phyloP scores from a whole-genome alignment of 2,329 filamentous ascomycete genomes.

The Zelopaecilomyces penicillatus region DNA sequence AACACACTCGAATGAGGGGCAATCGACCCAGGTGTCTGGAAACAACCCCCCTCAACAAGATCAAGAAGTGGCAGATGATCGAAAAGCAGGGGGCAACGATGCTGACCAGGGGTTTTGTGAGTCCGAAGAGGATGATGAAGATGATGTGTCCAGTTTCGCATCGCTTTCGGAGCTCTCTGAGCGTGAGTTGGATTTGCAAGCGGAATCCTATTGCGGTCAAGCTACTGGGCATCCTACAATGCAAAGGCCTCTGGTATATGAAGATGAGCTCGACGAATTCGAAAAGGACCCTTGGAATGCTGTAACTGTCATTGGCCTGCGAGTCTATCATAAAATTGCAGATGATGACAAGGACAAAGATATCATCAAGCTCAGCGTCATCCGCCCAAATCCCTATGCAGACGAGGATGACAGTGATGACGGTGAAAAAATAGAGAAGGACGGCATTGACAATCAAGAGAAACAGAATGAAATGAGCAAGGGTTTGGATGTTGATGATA shows the following conservation, averaged over 20 bases:
- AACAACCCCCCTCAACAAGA: not conserved
- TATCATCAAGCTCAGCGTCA: slow-evolving; percentile 30
- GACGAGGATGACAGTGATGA: slow-evolving; percentile 16
- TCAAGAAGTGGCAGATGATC: not conserved
- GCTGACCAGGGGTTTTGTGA: slow-evolving; percentile 7
- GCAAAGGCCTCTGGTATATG: slow-evolving; percentile 2
- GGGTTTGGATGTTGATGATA: slow-evolving; percentile 37
- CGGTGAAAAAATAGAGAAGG: slow-evolving; percentile 14
- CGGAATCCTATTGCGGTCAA: slow-evolving; percentile 14
- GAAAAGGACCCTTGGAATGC: slow-evolving; percentile 55
- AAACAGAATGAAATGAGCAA: slow-evolving; percentile 14
- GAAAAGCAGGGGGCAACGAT: slow-evolving; percentile 2
- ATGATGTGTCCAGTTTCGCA: slow-evolving; percentile 17
- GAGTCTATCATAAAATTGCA: slow-evolving; percentile 48
- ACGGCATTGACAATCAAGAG: slow-evolving; percentile 9
- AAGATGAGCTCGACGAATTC: slow-evolving; percentile 45
- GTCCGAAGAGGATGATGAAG: slow-evolving; percentile 18
- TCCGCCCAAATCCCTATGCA: slow-evolving; percentile 28
- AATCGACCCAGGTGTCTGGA: not conserved
- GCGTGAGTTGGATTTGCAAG: slow-evolving; percentile 27
- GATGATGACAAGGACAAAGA: slow-evolving; percentile 23
- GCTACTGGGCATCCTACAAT: slow-evolving; percentile 8
- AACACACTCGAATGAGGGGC: no score
- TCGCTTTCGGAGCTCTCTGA: slow-evolving; percentile 33
- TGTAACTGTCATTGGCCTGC: slow-evolving; percentile 51